Conservation (phyloP, 352 stramenopile species). For the Peronosclerospora sorghi region DNA sequence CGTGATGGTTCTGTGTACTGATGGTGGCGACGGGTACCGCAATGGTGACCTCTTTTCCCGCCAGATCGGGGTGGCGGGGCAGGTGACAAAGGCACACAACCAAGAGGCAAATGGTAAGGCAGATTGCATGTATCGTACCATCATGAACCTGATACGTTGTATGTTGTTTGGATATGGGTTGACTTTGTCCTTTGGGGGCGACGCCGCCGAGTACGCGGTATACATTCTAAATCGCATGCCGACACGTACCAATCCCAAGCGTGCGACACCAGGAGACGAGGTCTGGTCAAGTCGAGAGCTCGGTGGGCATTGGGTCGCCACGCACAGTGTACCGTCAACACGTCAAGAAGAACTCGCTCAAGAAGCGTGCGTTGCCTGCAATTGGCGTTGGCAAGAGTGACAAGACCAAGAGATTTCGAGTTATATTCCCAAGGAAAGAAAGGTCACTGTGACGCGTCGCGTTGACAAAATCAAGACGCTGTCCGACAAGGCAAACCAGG, state of each 20-base stretch:
- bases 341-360: no score
- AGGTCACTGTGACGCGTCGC: not conserved
- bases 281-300: not conserved
- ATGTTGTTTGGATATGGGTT: no score
- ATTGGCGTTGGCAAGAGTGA: no score
- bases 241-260: constrained; percentile 4
- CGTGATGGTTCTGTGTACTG: constrained; percentile 4
- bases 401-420: not conserved
- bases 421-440: no score
- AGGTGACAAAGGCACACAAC: constrained; percentile 7
- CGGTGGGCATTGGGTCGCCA: not conserved
- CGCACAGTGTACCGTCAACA: not conserved
- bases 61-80: constrained; percentile 7
- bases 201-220: no score
- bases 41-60: constrained; percentile 19
- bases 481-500: not conserved
- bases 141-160: constrained; percentile 22
- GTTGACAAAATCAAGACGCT: not conserved
- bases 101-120: constrained; percentile 19
- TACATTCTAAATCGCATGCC: no score
- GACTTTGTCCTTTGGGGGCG: no score
- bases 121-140: constrained; percentile 18
- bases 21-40: constrained; percentile 16
- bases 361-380: no score
- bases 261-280: constrained; percentile 1